Evolutionary conservation across 2,329 filamentous ascomycete species (phyloP).

Genomic region (Botrytis paeoniae): DNA sequence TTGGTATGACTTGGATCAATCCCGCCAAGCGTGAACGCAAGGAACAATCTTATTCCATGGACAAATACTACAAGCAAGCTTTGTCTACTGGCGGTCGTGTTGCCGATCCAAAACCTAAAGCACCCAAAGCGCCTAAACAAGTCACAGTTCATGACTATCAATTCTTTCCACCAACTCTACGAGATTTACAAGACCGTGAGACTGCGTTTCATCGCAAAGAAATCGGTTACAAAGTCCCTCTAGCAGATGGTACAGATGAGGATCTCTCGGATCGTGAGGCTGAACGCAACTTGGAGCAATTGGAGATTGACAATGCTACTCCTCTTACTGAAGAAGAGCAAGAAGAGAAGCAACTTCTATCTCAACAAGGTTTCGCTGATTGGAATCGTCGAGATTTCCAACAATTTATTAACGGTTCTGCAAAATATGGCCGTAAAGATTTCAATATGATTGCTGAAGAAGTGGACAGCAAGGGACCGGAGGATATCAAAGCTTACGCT

Average conservation of each 20-base stretch:
- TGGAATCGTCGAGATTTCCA: conserved; percentile 99
- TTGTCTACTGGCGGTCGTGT: conserved; percentile 75
- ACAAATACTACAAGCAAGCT: conserved; percentile 95
- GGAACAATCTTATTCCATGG: conserved; percentile 96
- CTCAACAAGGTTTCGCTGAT: conserved; percentile 80
- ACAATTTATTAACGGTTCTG: conserved; percentile 94
- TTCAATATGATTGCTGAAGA: conserved; percentile 84
- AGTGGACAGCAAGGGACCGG: conserved; percentile 81
- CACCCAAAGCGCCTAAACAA: conserved; percentile 93
- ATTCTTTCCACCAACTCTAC: conserved; percentile 83
- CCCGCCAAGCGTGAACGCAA: conserved; percentile 97
- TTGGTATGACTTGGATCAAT: conserved; percentile 95
- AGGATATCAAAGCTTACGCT: conserved; percentile 86
- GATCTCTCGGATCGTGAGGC: conserved; percentile 81
- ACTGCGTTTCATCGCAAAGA: conserved; percentile 95
- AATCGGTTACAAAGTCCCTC: conserved; percentile 88
- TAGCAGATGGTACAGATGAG: conserved; percentile 87
- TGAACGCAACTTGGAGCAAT: conserved; percentile 81
- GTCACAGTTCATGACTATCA: conserved; percentile 92
- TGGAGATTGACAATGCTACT: conserved; percentile 88
- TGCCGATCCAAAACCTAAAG: conserved; percentile 86
- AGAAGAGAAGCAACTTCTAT: conserved; percentile 78
- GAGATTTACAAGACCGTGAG: conserved; percentile 91
- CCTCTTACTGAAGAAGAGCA: conserved; percentile 86
- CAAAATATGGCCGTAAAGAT: conserved; percentile 84